Conservation (phyloP, 805 yeast genomes). For the Saccharomyces cerevisiae region DNA sequence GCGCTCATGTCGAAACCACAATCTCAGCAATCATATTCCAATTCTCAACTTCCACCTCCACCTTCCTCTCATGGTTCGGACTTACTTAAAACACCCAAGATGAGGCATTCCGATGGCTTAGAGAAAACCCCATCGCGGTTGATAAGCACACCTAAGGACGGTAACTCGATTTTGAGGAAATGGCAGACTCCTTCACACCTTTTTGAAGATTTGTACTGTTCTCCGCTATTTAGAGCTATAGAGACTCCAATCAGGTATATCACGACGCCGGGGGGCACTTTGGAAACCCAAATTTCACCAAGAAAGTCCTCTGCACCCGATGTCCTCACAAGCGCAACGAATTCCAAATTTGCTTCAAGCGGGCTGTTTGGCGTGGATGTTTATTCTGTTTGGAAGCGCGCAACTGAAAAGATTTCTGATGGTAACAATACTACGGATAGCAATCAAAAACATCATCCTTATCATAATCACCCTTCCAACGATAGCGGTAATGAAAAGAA, state of each 20-base stretch:
- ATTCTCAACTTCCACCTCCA: neutral
- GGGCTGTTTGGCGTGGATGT: slow-evolving; percentile 31
- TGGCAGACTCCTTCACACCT: slow-evolving; percentile 31
- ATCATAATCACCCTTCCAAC: neutral
- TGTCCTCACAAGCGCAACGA: slow-evolving; percentile 4
- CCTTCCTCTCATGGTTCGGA: slow-evolving; percentile 4
- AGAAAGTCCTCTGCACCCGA: slow-evolving; percentile 9
- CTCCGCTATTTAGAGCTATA: slow-evolving; percentile 25
- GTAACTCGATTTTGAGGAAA: slow-evolving; percentile 15
- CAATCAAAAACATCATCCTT: neutral
- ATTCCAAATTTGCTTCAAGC: slow-evolving; percentile 22
- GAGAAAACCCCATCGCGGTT: slow-evolving; percentile 21
- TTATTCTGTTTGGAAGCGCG: slow-evolving; percentile 30
- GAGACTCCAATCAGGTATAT: slow-evolving; percentile 14
- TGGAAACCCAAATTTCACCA: slow-evolving; percentile 11
- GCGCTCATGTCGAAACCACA: slow-evolving; percentile 5
- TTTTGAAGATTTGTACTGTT: slow-evolving; percentile 28
- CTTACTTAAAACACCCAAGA: slow-evolving; percentile 18
- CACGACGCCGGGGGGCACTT: slow-evolving; percentile 14
- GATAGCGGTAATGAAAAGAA: slow-evolving; percentile 3
- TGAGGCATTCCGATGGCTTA: slow-evolving; percentile 8
- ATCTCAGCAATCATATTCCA: slow-evolving; percentile 4
- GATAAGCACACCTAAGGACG: slow-evolving; percentile 21
- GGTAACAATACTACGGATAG: neutral
- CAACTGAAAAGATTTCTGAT: slow-evolving; percentile 12